phyloP scores from a whole-genome alignment of 805 yeast genomes.

The Isabelozyma rhagii region DNA sequence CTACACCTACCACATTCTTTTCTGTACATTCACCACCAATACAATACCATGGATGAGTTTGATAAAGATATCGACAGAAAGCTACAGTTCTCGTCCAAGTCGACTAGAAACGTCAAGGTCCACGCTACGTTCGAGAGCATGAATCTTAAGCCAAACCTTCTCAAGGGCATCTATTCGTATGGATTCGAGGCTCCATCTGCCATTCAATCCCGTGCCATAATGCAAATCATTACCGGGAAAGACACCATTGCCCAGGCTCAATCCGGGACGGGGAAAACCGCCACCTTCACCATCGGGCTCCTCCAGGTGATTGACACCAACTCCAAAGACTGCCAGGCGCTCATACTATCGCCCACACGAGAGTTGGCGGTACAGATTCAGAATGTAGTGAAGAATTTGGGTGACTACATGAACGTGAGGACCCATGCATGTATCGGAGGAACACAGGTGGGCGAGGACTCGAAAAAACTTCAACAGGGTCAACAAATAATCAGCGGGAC shows the following conservation, averaged over 20 bases:
- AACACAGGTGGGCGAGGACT: slow-evolving; percentile 76
- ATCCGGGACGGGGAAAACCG: slow-evolving; percentile 99
- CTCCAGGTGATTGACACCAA: slow-evolving; percentile 79
- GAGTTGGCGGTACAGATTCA: slow-evolving; percentile 93
- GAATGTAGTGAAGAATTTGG: slow-evolving; percentile 80
- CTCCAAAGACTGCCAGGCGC: slow-evolving; percentile 77
- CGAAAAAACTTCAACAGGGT: slow-evolving; percentile 70
- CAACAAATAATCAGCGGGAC: slow-evolving; percentile 95
- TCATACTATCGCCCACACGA: slow-evolving; percentile 92
- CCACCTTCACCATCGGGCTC: slow-evolving; percentile 94
- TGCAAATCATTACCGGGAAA: slow-evolving; percentile 90
- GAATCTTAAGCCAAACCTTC: slow-evolving; percentile 36
- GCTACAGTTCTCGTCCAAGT: slow-evolving; percentile 17
- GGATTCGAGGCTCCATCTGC: slow-evolving; percentile 98
- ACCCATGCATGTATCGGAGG: slow-evolving; percentile 96
- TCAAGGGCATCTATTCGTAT: slow-evolving; percentile 69
- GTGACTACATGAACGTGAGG: slow-evolving; percentile 81
- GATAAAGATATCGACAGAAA: slow-evolving; percentile 45
- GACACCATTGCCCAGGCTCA: slow-evolving; percentile 99
- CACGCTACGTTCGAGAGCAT: slow-evolving; percentile 46
- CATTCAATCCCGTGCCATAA: slow-evolving; percentile 94
- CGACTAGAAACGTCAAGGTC: slow-evolving; percentile 53
- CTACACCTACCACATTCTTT: neutral
- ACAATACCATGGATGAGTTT: slow-evolving; percentile 42
- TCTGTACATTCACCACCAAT: neutral